Base-by-base conservation (phyloP, 176 grass and related monocot genomes). In the Aegilops bicornis region DNA sequence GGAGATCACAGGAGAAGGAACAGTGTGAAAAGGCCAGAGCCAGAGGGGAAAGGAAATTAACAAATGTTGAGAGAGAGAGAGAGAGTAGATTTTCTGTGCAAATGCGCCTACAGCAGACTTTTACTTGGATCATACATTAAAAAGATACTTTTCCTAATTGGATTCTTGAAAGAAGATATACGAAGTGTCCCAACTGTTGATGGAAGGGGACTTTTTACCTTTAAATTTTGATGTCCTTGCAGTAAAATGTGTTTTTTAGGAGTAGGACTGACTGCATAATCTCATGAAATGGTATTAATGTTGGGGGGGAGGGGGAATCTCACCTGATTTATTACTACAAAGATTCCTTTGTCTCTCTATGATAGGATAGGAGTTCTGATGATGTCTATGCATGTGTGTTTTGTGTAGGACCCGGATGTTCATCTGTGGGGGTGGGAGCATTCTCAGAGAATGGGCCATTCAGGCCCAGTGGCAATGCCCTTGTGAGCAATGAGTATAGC, bases 381-480 rank as follows among this genome's bases (percentile, higher is more conserved):
- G 52, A 70, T 88, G 64, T 76, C 7, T 45, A 47, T 68, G 70
- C 67, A 76, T 20, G 25, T 32, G 73, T 79, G 23, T 2, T 2
- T 87, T 69, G 88, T 84, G 82, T 80, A 98, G 96, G 96, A 10
- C 96, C 96, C 83, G 96, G 96, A 58, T 98, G 96, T 54, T 98
- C 96, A 79, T 98, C 96, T 16, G 88, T 98, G 62, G 96, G 96
- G n/a, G 93, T 95, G 69, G 96, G 96, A 73, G 96, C 96, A 20
- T 95, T 98, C 81, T 93, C 93, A 77, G 96, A 98, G 89, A 95
- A 95, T 87, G 96, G 96, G 7, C 93, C 93, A 71, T 98, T 98
- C 73, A 93, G 96, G 82, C 91, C 93, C 72, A 98, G 88, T 32
- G 92, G 92, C 31, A 88, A 92, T 36, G 85, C 75, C 56, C 90